Conservation (phyloP, 1,284 basidiomycete genomes). For the Cerrena zonata region DNA sequence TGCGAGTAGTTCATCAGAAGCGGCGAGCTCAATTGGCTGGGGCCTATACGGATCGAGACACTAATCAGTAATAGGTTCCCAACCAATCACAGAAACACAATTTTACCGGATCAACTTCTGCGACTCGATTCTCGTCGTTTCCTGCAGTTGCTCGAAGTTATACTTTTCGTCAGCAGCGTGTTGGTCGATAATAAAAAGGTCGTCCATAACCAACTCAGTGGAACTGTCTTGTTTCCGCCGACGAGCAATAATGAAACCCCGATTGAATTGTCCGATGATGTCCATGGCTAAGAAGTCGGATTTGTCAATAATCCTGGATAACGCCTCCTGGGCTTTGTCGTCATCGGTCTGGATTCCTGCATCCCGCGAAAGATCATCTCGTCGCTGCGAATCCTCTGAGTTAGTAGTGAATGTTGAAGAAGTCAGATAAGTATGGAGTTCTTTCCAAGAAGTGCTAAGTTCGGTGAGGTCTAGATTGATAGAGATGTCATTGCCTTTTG, state of each 20-base stretch:
- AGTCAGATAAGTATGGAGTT: constrained; percentile 6
- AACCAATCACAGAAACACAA: constrained; percentile 22
- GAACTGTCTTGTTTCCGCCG: constrained; percentile 34
- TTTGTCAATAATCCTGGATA: constrained; percentile 85
- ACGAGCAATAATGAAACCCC: constrained; percentile 89
- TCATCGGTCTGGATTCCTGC: constrained; percentile 62
- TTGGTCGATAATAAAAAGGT: constrained; percentile 91
- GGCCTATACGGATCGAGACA: constrained; percentile 46
- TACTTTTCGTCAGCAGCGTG: constrained; percentile 94
- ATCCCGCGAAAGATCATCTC: constrained; percentile 28
- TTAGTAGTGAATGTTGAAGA: constrained; percentile 28
- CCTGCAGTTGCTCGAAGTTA: constrained; percentile 93
- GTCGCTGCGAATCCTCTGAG: constrained; percentile 8
- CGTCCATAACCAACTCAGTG: constrained; percentile 47
- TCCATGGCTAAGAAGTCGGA: constrained; percentile 82
- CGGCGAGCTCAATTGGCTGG: constrained; percentile 75
- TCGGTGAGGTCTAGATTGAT: constrained; percentile 43
- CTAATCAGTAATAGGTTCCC: not conserved
- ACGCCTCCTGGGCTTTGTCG: constrained; percentile 59
- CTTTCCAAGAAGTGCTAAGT: constrained; percentile 36
- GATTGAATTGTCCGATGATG: constrained; percentile 91
- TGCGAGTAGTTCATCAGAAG: constrained; percentile 85
- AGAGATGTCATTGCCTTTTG: constrained; percentile 32
- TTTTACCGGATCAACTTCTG: constrained; percentile 84
- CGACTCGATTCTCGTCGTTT: constrained; percentile 80